These are phyloP conservation scores for Lignosus rhinocerotis DNA, from an alignment of 1,284 basidiomycete species.

Conservation along the genomic window DNA sequence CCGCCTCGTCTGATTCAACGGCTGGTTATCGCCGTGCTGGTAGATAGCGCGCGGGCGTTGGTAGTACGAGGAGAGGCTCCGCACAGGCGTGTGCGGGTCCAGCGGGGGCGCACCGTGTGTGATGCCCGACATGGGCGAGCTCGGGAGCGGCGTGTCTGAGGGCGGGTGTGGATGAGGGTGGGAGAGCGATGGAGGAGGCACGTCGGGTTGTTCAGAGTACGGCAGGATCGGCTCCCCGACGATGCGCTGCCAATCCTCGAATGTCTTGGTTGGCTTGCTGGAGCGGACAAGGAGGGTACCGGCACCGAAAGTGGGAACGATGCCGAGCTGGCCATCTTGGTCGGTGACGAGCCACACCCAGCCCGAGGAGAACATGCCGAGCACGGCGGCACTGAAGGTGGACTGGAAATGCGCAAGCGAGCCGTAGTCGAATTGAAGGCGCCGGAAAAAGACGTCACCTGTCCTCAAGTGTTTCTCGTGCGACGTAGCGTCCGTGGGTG, in stretches of 20 bases:
- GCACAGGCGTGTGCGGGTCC: conserved; percentile 30
- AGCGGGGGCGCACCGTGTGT: conserved; percentile 25
- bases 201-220: conserved; percentile 31
- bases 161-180: not conserved
- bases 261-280: conserved; percentile 26
- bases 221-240: conserved; percentile 33
- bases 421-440: conserved; percentile 59
- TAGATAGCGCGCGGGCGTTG: not conserved
- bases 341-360: conserved; percentile 90
- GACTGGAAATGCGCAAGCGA: conserved; percentile 74
- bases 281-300: conserved; percentile 86
- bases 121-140: conserved; percentile 37
- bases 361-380: conserved; percentile 81
- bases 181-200: not conserved
- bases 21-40: not conserved
- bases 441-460: conserved; percentile 35
- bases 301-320: conserved; percentile 85
- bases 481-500: conserved; percentile 35
- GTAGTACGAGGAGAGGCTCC: conserved; percentile 23
- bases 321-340: conserved; percentile 59
- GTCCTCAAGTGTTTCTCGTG: conserved; percentile 46
- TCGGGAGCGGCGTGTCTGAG: conserved; percentile 14
- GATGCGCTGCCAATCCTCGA: conserved; percentile 18
- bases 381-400: conserved; percentile 73
- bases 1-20: conserved; percentile 1